Evolutionary conservation across 2,329 filamentous ascomycete species (phyloP), one percentile per base, ranked within the genome.

Genomic region (Amylocarpus encephaloides): DNA sequence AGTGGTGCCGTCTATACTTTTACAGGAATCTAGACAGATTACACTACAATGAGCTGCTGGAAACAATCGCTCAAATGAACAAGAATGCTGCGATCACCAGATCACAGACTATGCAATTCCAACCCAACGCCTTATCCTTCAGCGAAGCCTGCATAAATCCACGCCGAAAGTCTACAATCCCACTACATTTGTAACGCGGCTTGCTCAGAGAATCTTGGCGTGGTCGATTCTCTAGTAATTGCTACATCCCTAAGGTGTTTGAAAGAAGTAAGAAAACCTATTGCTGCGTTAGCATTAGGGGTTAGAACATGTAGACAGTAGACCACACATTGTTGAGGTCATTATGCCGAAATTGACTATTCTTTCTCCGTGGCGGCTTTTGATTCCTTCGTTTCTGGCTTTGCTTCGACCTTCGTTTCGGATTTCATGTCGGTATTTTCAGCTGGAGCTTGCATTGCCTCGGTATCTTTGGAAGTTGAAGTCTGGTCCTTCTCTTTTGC

Each of bases 401-500:
- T 50, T 10, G 32, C 10, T 16, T 53, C 39, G 39, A 36, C 39
- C 22, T 46, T 49, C 12, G 54, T 34, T 13, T 54, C 53, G 30
- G 41, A n/a, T 16, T 54, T 50, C 6, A 19, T 7, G 11, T 53
- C 39, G 36, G 40, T 32, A 18, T 46, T 49, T n/a, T 46, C 32
- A 30, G 49, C 46, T n/a, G 34, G 32, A 29, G 41, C 44, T 18
- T 42, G 16, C 7, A 18, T 29, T 22, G 48, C 38, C 3, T 46
- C 38, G 18, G 41, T 48, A 18, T 39, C 47, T 15, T 44, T 51
- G 46, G 49, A 40, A 40, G 48, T 53, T 22, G 48, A 50, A 4
- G 51, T 48, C 11, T 59, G 49, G 12, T 52, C 60, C 47, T 67
- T 65, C 46, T 60, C 68, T 35, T 69, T 67, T 48, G 71, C 67